Conservation (phyloP, 306 rosid genomes). For the Lathyrus oleraceus region DNA sequence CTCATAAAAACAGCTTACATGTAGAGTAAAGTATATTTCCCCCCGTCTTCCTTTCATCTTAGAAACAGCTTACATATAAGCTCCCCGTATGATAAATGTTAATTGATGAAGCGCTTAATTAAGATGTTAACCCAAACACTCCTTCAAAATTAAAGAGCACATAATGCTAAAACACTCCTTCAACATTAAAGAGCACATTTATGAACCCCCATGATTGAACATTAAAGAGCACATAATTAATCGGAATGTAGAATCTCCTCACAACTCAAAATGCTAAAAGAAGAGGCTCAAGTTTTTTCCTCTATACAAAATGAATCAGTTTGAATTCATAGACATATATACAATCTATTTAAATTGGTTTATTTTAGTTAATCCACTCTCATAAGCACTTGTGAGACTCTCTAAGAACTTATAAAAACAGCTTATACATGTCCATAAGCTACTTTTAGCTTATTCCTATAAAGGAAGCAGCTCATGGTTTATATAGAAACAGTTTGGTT, state of each 20-base stretch:
- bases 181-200: not conserved
- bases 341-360: not conserved
- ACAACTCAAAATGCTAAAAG: conserved; percentile 3
- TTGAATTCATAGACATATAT: not conserved
- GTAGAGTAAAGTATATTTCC: too few species aligned
- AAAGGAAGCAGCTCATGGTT: not conserved
- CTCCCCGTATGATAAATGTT: not conserved
- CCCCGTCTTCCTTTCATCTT: not conserved
- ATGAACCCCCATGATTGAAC: not conserved
- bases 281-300: not conserved
- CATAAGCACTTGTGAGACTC: not conserved
- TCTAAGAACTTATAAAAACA: not conserved
- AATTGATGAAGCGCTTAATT: not conserved
- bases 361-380: not conserved
- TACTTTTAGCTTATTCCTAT: not conserved
- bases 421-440: not conserved
- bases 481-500: not conserved
- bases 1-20: not conserved
- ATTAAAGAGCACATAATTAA: not conserved
- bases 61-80: not conserved
- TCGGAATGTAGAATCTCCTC: not conserved
- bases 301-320: not conserved
- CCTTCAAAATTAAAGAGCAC: not conserved
- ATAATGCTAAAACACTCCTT: not conserved
- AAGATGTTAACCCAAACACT: not conserved